Evolutionary conservation across 2,329 filamentous ascomycete genomes (phyloP).

Genomic region (Lanzia echinophila): DNA sequence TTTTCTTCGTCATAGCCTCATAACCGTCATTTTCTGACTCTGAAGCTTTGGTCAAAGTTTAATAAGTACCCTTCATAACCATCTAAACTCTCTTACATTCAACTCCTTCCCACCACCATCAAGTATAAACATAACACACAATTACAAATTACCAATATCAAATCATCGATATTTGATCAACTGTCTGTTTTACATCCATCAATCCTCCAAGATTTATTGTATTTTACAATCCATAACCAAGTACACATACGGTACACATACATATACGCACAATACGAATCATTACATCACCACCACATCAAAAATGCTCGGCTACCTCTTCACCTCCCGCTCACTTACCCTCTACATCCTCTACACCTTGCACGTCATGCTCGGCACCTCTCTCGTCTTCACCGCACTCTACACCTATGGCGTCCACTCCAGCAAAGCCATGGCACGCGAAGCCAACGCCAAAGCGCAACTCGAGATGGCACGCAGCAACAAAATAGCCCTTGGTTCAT

Average conservation of each 20-base stretch:
- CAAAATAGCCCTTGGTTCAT: neutral
- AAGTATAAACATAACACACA: no score
- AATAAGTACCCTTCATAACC: no score
- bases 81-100: no score
- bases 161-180: no score
- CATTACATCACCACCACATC: neutral
- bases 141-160: no score
- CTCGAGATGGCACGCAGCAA: neutral
- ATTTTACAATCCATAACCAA: neutral
- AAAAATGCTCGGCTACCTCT: conserved; percentile 8
- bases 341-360: conserved; percentile 7
- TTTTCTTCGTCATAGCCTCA: no score
- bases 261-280: no score
- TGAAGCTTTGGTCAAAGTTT: no score
- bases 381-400: conserved; percentile 7
- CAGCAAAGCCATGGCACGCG: conserved; percentile 6
- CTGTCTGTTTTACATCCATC: no score
- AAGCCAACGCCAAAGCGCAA: neutral
- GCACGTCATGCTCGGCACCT: conserved; percentile 7
- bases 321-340: conserved; percentile 6
- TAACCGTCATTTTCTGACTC: no score
- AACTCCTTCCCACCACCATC: no score
- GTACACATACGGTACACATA: neutral
- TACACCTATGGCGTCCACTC: conserved; percentile 2
- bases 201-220: no score